Base-by-base conservation (phyloP, 1,284 basidiomycete genomes). In the Puccinia triticina region DNA sequence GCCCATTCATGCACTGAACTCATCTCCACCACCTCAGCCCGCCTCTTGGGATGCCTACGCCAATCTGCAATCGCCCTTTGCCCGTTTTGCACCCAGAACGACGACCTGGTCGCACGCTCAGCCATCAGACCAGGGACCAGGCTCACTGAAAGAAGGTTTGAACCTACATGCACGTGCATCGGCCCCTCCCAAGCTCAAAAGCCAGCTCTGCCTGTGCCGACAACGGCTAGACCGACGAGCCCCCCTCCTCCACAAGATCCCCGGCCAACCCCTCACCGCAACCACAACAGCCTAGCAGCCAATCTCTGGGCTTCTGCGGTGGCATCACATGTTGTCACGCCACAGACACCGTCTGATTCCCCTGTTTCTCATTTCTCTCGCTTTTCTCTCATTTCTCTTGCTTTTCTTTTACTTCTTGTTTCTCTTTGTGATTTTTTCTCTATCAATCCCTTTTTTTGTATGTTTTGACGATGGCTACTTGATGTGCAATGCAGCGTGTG, bases 291-390 rank as follows among this genome's bases (percentile, higher is more conserved):
- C 5, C 69, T 16, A 37, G 14, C 16, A 48, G 11, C 14, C 7
- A 53, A 53, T 46, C 78, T 3, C 50, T 81, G 34, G 78, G 78
- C 2, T 81, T 81, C 78, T 81, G n/a, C n/a, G n/a, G n/a, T n/a
- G n/a, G n/a, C n/a, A n/a, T n/a, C n/a, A n/a, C n/a, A n/a, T n/a
- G n/a, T n/a, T n/a, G n/a, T n/a, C n/a, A n/a, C n/a, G n/a, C n/a
- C n/a, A n/a, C n/a, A n/a, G n/a, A n/a, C n/a, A n/a, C n/a, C n/a
- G n/a, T n/a, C n/a, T n/a, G n/a, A n/a, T n/a, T n/a, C n/a, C n/a
- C n/a, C n/a, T n/a, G n/a, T n/a, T n/a, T n/a, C n/a, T n/a, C n/a
- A n/a, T n/a, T n/a, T n/a, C n/a, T n/a, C n/a, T n/a, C n/a, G n/a
- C n/a, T n/a, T n/a, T n/a, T n/a, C n/a, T n/a, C n/a, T n/a, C n/a